Conservation (phyloP, 495 filamentous ascomycete genomes). For the Annulohypoxylon stygium region DNA sequence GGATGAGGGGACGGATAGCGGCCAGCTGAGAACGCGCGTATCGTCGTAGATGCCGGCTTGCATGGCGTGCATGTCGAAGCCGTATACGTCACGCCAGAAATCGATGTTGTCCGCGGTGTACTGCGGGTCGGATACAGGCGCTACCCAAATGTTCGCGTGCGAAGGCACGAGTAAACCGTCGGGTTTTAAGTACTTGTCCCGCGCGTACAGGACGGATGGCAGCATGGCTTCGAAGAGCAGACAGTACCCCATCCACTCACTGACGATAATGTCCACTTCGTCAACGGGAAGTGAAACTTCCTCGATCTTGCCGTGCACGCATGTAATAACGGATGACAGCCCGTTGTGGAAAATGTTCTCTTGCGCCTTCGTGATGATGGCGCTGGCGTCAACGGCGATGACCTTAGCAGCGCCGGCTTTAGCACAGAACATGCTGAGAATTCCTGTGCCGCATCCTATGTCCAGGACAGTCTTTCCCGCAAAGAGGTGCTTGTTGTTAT, state of each 20-base stretch:
- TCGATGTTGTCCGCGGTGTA: slow-evolving; percentile 91
- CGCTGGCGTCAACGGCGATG: slow-evolving; percentile 96
- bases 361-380: slow-evolving; percentile 93
- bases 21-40: slow-evolving; percentile 70
- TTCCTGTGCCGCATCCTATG: slow-evolving; percentile 94
- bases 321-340: slow-evolving; percentile 85
- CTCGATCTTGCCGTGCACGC: slow-evolving; percentile 96
- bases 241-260: slow-evolving; percentile 99
- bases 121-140: slow-evolving; percentile 86
- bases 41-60: slow-evolving; percentile 86
- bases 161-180: slow-evolving; percentile 92
- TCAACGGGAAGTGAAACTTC: slow-evolving; percentile 89
- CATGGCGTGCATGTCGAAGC: slow-evolving; percentile 95
- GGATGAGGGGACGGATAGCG: slow-evolving; percentile 6
- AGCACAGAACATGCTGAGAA: slow-evolving; percentile 89
- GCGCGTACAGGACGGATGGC: slow-evolving; percentile 92
- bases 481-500: slow-evolving; percentile 96
- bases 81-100: slow-evolving; percentile 99
- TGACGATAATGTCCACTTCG: slow-evolving; percentile 98
- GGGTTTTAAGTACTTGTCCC: slow-evolving; percentile 87
- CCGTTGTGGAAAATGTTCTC: slow-evolving; percentile 91
- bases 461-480: slow-evolving; percentile 98
- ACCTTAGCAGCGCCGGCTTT: slow-evolving; percentile 94
- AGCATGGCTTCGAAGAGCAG: slow-evolving; percentile 99
- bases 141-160: slow-evolving; percentile 89